phyloP scores from a whole-genome alignment of 495 filamentous ascomycete species.

The Podospora appendiculata region DNA sequence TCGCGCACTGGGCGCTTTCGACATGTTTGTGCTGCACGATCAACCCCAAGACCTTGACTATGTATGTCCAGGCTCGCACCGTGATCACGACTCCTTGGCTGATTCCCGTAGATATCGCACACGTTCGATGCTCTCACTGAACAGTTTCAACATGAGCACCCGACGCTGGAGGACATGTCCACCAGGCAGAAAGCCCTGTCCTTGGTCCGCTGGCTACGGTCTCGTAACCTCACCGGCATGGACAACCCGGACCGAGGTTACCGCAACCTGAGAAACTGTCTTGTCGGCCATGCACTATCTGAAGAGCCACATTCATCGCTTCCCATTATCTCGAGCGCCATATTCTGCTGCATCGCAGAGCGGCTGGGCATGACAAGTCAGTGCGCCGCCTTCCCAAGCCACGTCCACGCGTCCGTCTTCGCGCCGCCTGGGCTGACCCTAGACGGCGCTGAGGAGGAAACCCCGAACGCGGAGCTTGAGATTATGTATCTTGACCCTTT shows the following conservation, averaged over 20 bases:
- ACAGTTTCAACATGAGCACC: constrained; percentile 41
- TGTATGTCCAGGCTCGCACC: constrained; percentile 31
- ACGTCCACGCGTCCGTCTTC: constrained; percentile 68
- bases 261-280: constrained; percentile 73
- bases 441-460: constrained; percentile 38
- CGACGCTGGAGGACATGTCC: constrained; percentile 41
- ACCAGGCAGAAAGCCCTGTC: constrained; percentile 59
- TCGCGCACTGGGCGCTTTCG: constrained; percentile 69
- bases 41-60: constrained; percentile 65
- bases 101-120: constrained; percentile 40
- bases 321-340: constrained; percentile 67
- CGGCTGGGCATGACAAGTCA: constrained; percentile 61
- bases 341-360: constrained; percentile 34
- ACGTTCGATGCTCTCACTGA: constrained; percentile 57
- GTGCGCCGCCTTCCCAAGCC: constrained; percentile 69
- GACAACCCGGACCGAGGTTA: constrained; percentile 52
- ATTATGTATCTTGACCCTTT: constrained; percentile 83
- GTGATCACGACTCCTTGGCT: background rate
- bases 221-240: constrained; percentile 62
- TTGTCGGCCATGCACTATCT: constrained; percentile 70
- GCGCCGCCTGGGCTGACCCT: constrained; percentile 52
- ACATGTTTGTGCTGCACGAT: constrained; percentile 75
- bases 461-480: constrained; percentile 25
- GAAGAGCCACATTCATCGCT: constrained; percentile 62
- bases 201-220: constrained; percentile 58